Conservation (phyloP, 805 yeast species). For the Scheffersomyces stipitis region DNA sequence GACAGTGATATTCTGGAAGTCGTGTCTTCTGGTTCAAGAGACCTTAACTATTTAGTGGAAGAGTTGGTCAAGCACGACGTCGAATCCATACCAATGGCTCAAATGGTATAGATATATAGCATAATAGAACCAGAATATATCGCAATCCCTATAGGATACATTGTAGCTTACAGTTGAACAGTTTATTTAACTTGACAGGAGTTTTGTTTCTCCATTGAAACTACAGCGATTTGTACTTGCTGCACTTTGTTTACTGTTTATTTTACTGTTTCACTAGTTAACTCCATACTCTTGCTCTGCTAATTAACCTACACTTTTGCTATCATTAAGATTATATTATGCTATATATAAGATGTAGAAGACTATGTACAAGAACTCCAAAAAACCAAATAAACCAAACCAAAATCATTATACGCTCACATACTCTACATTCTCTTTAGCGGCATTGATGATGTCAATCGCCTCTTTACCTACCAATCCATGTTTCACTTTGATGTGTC, state of each 20-base stretch:
- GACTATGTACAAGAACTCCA: background rate
- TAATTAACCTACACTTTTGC: too few species aligned
- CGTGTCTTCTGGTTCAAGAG: background rate
- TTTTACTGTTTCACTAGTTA: too few species aligned
- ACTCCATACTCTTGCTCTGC: too few species aligned
- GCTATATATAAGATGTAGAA: background rate
- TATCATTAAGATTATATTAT: too few species aligned
- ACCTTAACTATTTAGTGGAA: background rate
- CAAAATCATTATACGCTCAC: slow-evolving; percentile 15
- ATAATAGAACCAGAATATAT: background rate
- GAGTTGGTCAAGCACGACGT: background rate
- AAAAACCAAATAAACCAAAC: background rate
- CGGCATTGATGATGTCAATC: slow-evolving; percentile 68
- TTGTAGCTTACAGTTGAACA: too few species aligned
- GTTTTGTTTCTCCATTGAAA: too few species aligned
- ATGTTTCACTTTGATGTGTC: slow-evolving; percentile 77
- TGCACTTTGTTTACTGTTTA: too few species aligned
- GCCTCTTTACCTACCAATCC: slow-evolving; percentile 66
- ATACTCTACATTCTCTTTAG: slow-evolving; percentile 76
- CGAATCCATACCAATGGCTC: background rate
- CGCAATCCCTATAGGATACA: background rate
- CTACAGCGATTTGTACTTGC: too few species aligned
- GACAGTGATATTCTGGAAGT: background rate
- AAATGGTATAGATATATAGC: background rate
- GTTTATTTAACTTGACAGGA: too few species aligned